These are phyloP conservation scores for Capsella bursapastoris DNA, from an alignment of 345 rosid genomes.

Conservation along the genomic window DNA sequence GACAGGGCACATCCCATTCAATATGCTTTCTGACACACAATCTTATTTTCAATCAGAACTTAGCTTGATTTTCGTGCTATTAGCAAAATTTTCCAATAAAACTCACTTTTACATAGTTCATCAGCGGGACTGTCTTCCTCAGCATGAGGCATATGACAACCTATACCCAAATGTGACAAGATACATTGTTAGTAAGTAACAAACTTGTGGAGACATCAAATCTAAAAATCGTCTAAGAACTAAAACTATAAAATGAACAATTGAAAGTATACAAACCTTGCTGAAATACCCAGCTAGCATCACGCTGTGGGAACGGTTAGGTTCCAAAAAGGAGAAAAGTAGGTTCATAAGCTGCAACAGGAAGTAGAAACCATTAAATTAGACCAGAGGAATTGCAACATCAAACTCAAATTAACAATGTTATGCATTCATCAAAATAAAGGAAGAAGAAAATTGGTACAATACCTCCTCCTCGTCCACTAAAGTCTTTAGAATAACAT, in stretches of 20 bases:
- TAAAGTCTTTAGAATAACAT: slow-evolving; percentile 87
- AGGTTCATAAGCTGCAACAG: slow-evolving; percentile 85
- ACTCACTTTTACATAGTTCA: slow-evolving; percentile 94
- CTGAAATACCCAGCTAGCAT: slow-evolving; percentile 97
- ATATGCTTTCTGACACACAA: slow-evolving; percentile 9
- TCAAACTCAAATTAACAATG: neutral
- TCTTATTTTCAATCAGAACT: slow-evolving; percentile 6
- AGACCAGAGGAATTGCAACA: slow-evolving; percentile 22
- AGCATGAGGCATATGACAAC: slow-evolving; percentile 96
- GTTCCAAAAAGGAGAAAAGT: slow-evolving; percentile 95
- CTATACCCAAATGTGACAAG: slow-evolving; percentile 48
- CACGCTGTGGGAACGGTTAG: slow-evolving; percentile 83
- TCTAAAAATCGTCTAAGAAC: neutral
- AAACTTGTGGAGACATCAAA: slow-evolving; percentile 6
- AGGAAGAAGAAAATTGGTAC: slow-evolving; percentile 25
- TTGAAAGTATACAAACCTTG: slow-evolving; percentile 58
- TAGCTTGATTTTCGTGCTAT: slow-evolving; percentile 13
- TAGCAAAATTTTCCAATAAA: neutral
- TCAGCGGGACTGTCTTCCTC: slow-evolving; percentile 85
- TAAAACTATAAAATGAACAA: neutral
- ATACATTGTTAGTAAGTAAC: slow-evolving; percentile 10
- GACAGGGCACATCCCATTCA: slow-evolving; percentile 2
- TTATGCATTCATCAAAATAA: slow-evolving; percentile 1
- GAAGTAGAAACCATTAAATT: slow-evolving; percentile 31
- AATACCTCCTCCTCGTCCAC: slow-evolving; percentile 97